Evolutionary conservation across 805 yeast genomes (phyloP), one percentile per base, ranked within the genome.

Genomic region (Zygotorulaspora danielsina): DNA sequence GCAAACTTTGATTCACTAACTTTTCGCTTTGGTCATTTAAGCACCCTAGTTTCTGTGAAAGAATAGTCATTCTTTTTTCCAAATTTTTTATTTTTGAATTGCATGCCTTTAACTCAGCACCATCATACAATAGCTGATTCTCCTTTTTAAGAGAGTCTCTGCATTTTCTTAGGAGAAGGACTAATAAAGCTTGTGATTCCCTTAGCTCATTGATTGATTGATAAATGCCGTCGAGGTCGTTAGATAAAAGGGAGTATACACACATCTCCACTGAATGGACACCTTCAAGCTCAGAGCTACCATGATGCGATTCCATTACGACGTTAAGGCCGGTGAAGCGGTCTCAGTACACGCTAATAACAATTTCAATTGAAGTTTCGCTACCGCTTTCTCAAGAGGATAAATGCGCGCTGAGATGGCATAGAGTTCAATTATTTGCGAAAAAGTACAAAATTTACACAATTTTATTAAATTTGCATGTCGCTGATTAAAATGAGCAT

Each of bases 201-300:
- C 65, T 40, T 36, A 59, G 36, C 16, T 56, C 57, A 33, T 53
- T 55, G 13, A 61, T 57, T 2, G 63, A 54, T 19, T 57, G 57
- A 24, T 57, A 54, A 4, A 61, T 42, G 6, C 56, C 59, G 43
- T 61, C 65, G 19, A 61, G 36, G 32, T 61, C 56, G 2, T 50
- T 49, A 3, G 63, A 57, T 4, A 61, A 35, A 2, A 57, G 31
- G 2, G 64, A 55, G 32, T 58, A 59, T 0, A 55, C 60, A 36
- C 57, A 47, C 28, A 61, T 42, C 31, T 61, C 65, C 2, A 59
- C 54, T 1, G 61, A 59, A 36, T 59, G 64, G 4, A 61, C 54
- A 3, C 48, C 53, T 11, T 20, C 24, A 22, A 28, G 13, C 15
- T 38, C 42, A 19, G 24, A 11, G 8, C 17, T n/a, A 19, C 20